phyloP scores from a whole-genome alignment of 345 rosid species.

The Odontarrhena argentea region DNA sequence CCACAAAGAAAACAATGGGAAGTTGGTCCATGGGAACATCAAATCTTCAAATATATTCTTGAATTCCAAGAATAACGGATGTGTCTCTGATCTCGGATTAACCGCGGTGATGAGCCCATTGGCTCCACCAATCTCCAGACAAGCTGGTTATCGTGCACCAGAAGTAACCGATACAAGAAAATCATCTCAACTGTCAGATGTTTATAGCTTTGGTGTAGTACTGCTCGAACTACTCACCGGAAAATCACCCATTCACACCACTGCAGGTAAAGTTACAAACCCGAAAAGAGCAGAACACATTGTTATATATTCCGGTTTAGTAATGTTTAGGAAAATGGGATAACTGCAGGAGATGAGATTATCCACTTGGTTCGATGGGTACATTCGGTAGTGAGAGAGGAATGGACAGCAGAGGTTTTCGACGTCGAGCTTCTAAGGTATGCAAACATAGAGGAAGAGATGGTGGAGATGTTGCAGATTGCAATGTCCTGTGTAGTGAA shows the following conservation, averaged over 20 bases:
- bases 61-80: constrained; percentile 61
- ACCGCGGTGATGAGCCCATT: constrained; percentile 76
- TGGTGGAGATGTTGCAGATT: constrained; percentile 98
- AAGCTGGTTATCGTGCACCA: constrained; percentile 94
- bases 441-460: constrained; percentile 94
- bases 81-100: constrained; percentile 85
- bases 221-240: constrained; percentile 92
- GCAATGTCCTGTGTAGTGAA: constrained; percentile 89
- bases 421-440: constrained; percentile 88
- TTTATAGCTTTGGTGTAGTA: constrained; percentile 95
- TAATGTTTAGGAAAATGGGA: constrained; percentile 51
- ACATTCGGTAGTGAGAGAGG: constrained; percentile 94
- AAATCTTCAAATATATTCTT: constrained; percentile 90
- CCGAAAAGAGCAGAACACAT: not conserved
- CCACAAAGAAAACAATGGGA: constrained; percentile 70
- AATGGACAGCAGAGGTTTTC: constrained; percentile 98
- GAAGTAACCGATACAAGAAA: constrained; percentile 92
- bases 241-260: constrained; percentile 82
- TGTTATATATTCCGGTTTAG: not conserved
- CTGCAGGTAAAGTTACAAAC: constrained; percentile 40
- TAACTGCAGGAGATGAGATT: constrained; percentile 73
- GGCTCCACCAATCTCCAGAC: constrained; percentile 77
- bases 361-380: constrained; percentile 97
- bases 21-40: constrained; percentile 86
- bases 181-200: constrained; percentile 84